Base-by-base conservation (phyloP, 2,329 filamentous ascomycete genomes). In the Stagonosporopsis cucurbitacearum region DNA sequence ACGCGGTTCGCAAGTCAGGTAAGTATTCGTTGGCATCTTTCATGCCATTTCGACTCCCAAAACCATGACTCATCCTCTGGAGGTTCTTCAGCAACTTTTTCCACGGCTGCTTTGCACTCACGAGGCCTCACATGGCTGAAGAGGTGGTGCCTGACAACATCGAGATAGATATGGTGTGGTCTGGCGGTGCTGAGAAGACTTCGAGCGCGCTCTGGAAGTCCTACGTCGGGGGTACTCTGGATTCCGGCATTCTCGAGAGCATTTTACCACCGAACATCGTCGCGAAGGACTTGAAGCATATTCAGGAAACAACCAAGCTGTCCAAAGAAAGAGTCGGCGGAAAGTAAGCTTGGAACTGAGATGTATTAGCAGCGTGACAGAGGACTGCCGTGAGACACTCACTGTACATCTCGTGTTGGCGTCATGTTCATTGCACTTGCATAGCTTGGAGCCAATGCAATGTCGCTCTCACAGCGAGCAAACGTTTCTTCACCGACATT, bases 21-120 rank as follows among this genome's bases (percentile, higher is more conserved):
- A 64, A 68, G 67, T 73, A 11, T 78, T 79, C 51, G 64, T 68
- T 1, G 78, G 78, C n/a, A 64, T 75, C 32, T 77, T 77, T 58
- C 77, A 79, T 53, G 64, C 68, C 19, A 72, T 75, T 43, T 58
- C 65, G 13, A 59, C 66, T 1, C 43, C 60, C 1, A 56, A 60
- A 6, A 65, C 66, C 0, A 67, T 63, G 19, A 33, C 54, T 4
- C 39, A 60, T 36, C 64, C 68, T 41, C 59, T 66, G 7, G 60
- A 58, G n/a, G 65, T 73, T 22, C 63, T 73, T 32, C 55, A 50
- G n/a, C 50, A 62, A 17, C 54, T 69, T 9, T 68, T 69, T 17
- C 74, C 74, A 75, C 23, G 72, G 71, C 8, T 72, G 77, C 45
- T 66, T 77, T 22, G 74, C 68, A 11, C 73, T 71, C 47, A 53